Conservation (phyloP, 2,329 filamentous ascomycete species). For the Calonectria montana region DNA sequence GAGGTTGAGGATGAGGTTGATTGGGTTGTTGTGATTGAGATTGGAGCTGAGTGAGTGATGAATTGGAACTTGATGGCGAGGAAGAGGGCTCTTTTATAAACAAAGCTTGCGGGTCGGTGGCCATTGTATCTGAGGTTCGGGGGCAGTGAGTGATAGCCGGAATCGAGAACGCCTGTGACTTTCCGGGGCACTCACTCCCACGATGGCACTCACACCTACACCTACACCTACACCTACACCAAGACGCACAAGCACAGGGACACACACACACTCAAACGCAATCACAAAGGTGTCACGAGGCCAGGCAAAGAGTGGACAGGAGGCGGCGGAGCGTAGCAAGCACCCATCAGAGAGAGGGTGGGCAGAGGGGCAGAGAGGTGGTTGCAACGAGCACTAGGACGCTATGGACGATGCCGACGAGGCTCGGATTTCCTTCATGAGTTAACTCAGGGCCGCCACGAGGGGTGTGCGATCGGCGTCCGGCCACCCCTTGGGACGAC, state of each 20-base stretch:
- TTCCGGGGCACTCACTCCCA: constrained; percentile 1
- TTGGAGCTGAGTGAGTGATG: constrained; percentile 1
- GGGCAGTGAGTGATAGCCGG: constrained; percentile 7
- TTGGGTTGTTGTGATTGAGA: constrained; percentile 2
- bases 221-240: too few species aligned
- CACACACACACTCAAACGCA: constrained; percentile 4
- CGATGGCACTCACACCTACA: not conserved
- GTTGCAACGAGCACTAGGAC: constrained; percentile 30
- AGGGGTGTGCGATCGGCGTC: constrained; percentile 26
- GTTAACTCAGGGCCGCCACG: constrained; percentile 37
- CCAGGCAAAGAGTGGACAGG: not conserved
- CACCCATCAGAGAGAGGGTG: constrained; percentile 1
- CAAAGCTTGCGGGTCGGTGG: constrained; percentile 7
- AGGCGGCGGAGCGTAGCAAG: constrained; percentile 8
- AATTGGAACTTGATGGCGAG: not conserved
- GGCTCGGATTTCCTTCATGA: constrained; percentile 37
- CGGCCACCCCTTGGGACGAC: constrained; percentile 17
- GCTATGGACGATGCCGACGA: constrained; percentile 34
- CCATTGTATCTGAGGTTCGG: constrained; percentile 1
- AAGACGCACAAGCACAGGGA: too few species aligned
- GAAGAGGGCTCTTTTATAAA: constrained; percentile 22
- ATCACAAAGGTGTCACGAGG: constrained; percentile 15
- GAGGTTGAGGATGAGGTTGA: not conserved
- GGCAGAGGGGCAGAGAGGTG: not conserved
- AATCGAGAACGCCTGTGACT: constrained; percentile 12